These are phyloP conservation scores for Colletotrichum godetiae DNA, from an alignment of 2,329 filamentous ascomycete genomes.

Conservation along the genomic window DNA sequence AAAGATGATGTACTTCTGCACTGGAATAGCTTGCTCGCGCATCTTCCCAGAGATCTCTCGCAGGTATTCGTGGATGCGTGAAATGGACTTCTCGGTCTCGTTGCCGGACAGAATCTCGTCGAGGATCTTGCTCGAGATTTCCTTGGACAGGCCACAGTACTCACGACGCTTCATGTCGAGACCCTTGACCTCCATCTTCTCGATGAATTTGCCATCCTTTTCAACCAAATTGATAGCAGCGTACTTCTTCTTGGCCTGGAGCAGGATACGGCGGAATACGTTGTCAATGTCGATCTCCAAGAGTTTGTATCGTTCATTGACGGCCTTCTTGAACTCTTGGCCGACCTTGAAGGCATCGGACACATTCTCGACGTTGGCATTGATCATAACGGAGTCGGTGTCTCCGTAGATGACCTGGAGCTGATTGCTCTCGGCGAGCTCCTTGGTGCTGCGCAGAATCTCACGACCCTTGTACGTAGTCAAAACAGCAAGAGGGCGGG, in stretches of 20 bases:
- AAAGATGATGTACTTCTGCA: conserved; percentile 95
- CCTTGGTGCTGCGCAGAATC: conserved; percentile 95
- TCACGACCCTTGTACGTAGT: conserved; percentile 98
- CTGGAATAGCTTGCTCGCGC: conserved; percentile 80
- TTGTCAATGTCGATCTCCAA: conserved; percentile 99
- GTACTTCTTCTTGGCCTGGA: conserved; percentile 99
- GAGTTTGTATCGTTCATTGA: conserved; percentile 92
- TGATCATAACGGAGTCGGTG: conserved; percentile 99
- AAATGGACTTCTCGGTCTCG: conserved; percentile 87
- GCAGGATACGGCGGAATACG: conserved; percentile 89
- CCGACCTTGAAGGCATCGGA: conserved; percentile 91
- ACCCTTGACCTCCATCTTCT: conserved; percentile 98
- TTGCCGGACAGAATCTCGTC: conserved; percentile 95
- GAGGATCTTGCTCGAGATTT: conserved; percentile 90
- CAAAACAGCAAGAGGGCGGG: conserved; percentile 91
- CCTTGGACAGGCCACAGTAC: conserved; percentile 95
- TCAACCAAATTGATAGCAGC: conserved; percentile 95
- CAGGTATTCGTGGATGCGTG: conserved; percentile 93
- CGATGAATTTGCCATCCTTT: conserved; percentile 86
- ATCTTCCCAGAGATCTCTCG: conserved; percentile 87
- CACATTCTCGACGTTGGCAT: conserved; percentile 95
- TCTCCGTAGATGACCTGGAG: conserved; percentile 98
- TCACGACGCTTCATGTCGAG: conserved; percentile 98
- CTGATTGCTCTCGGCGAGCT: conserved; percentile 89
- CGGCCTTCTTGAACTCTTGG: conserved; percentile 91